These are phyloP conservation scores for Petasospora rhodanensis DNA, from an alignment of 1,139 yeast species.

Conservation along the genomic window DNA sequence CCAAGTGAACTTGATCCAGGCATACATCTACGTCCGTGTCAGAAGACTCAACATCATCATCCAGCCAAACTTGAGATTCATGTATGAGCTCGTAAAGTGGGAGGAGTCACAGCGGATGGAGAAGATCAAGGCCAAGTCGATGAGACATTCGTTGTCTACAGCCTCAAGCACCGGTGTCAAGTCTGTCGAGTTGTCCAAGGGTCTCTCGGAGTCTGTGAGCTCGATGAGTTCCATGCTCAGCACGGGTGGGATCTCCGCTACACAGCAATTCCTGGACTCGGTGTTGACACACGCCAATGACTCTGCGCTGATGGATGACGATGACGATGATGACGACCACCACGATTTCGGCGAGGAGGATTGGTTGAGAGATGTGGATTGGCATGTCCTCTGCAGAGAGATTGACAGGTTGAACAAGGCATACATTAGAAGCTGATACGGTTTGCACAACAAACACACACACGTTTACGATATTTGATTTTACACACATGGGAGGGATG, in stretches of 20 bases:
- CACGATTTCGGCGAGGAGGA: slow-evolving; percentile 14
- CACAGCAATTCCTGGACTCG: too few relatives aligned
- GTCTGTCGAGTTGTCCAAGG: slow-evolving; percentile 10
- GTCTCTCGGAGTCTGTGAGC: slow-evolving; percentile 14
- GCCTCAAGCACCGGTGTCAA: slow-evolving; percentile 8
- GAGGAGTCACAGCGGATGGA: slow-evolving; percentile 43
- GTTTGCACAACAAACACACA: too few relatives aligned
- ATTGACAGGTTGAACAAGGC: slow-evolving; percentile 64
- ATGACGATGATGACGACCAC: slow-evolving; percentile 15
- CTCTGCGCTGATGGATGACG: slow-evolving; percentile 15
- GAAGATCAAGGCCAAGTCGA: slow-evolving; percentile 3
- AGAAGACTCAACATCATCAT: slow-evolving; percentile 82
- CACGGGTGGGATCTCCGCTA: too few relatives aligned
- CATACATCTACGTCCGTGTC: slow-evolving; percentile 78
- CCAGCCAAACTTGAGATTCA: slow-evolving; percentile 82
- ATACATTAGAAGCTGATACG: slow-evolving; percentile 31
- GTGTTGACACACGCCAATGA: slow-evolving; percentile 13
- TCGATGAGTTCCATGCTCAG: slow-evolving; percentile 15
- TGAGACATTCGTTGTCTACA: not conserved
- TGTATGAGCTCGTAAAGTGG: slow-evolving; percentile 80
- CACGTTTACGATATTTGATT: too few relatives aligned
- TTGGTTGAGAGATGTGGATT: slow-evolving; percentile 69
- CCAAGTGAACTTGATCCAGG: slow-evolving; percentile 60
- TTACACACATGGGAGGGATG: too few relatives aligned
- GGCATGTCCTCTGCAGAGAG: slow-evolving; percentile 88